Evolutionary conservation across 2,329 filamentous ascomycete species (phyloP).

Genomic region (Talaromyces sp.): DNA sequence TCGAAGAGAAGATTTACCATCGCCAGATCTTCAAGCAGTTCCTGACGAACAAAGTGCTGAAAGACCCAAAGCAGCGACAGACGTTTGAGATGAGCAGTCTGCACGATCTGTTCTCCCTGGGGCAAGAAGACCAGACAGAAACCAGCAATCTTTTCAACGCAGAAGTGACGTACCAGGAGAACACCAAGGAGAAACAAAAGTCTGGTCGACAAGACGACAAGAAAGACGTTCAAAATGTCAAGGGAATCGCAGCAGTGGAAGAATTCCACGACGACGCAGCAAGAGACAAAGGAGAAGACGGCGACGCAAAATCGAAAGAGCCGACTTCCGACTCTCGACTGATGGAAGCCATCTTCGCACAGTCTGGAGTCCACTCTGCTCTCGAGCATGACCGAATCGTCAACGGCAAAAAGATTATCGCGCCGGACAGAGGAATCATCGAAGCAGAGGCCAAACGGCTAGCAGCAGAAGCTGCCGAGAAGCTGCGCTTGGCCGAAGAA

Average conservation of each 20-base stretch:
- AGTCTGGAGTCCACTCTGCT: slow-evolving; percentile 80
- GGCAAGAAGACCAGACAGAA: slow-evolving; percentile 65
- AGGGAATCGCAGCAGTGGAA: slow-evolving; percentile 60
- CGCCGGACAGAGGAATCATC: slow-evolving; percentile 71
- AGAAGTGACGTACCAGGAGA: slow-evolving; percentile 60
- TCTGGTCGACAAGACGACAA: slow-evolving; percentile 24
- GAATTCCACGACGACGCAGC: slow-evolving; percentile 46
- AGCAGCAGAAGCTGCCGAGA: slow-evolving; percentile 69
- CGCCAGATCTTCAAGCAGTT: slow-evolving; percentile 99
- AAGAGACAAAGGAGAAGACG: neutral
- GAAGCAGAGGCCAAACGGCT: slow-evolving; percentile 75
- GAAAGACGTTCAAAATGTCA: slow-evolving; percentile 48
- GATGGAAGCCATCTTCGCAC: slow-evolving; percentile 82
- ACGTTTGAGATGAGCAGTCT: slow-evolving; percentile 86
- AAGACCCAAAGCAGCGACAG: slow-evolving; percentile 87
- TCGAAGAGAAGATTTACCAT: slow-evolving; percentile 99
- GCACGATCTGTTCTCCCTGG: slow-evolving; percentile 83
- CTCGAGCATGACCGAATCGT: slow-evolving; percentile 91
- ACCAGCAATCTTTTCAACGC: slow-evolving; percentile 82
- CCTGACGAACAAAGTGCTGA: slow-evolving; percentile 90
- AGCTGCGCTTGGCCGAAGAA: slow-evolving; percentile 67
- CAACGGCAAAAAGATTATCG: slow-evolving; percentile 63
- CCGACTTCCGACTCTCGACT: slow-evolving; percentile 62
- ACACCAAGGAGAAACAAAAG: slow-evolving; percentile 15
- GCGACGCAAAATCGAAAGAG: slow-evolving; percentile 11